Conservation (phyloP, 2,329 filamentous ascomycete species). For the Byssochlamys sp. region DNA sequence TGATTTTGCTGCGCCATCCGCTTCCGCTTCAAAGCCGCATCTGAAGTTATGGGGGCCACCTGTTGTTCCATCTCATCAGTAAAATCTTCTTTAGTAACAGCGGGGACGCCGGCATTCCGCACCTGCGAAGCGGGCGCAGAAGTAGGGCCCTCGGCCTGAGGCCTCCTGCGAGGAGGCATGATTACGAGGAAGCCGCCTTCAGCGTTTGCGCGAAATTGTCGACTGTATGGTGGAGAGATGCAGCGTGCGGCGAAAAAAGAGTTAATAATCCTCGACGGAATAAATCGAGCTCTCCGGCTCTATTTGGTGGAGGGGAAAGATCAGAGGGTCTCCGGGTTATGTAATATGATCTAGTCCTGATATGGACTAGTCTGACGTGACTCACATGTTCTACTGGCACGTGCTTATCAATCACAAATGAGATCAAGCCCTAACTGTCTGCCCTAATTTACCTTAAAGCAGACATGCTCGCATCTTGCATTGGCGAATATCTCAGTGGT, state of each 20-base stretch:
- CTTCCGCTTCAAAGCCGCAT: conserved; percentile 17
- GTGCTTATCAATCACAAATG: too few species aligned
- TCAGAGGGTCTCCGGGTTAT: conserved; percentile 2
- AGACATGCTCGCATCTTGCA: background rate
- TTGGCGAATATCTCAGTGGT: background rate
- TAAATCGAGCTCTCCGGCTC: background rate
- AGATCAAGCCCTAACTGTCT: background rate
- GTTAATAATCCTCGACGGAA: background rate
- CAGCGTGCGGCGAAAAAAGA: background rate
- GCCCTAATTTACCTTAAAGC: background rate
- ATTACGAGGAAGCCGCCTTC: conserved; percentile 6
- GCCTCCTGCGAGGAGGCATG: conserved; percentile 32
- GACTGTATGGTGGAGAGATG: background rate
- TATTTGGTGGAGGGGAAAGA: conserved; percentile 15
- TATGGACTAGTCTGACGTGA: background rate
- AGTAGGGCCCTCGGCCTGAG: conserved; percentile 18
- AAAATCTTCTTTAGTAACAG: background rate
- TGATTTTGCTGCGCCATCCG: conserved; percentile 19
- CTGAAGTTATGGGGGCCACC: conserved; percentile 12
- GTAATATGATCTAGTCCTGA: background rate
- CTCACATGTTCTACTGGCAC: background rate
- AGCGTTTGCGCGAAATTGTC: background rate
- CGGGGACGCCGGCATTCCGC: conserved; percentile 12
- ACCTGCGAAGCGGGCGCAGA: conserved; percentile 22
- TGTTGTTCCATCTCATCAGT: conserved; percentile 7